A percentile compares a stretch with the other conserved stretches of the same genome.
Evolutionary conservation across 768 basidiomycete species (phyloP).

Genomic region (Boletus vinaceobasis): DNA sequence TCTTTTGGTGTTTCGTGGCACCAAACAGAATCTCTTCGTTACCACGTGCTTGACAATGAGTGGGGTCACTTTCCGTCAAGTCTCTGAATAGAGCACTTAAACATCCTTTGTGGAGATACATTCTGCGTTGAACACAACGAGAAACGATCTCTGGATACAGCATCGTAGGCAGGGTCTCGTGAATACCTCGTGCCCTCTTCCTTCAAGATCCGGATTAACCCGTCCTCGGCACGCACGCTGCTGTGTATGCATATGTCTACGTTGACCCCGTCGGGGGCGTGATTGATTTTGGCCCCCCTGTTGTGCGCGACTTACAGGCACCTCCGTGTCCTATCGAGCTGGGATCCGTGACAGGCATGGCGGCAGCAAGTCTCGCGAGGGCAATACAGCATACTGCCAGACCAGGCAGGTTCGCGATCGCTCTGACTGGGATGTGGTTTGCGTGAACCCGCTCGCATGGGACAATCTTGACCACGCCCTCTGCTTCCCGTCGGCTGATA

Average conservation of each 20-base stretch:
- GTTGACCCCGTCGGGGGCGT: slow-evolving; percentile 32
- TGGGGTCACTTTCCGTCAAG: slow-evolving; percentile 37
- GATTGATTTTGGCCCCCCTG: slow-evolving; percentile 52
- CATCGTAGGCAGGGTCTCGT: slow-evolving; percentile 84
- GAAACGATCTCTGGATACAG: slow-evolving; percentile 65
- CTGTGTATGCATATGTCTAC: slow-evolving; percentile 57
- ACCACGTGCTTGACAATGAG: background rate
- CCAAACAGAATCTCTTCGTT: background rate
- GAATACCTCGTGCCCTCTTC: slow-evolving; percentile 23
- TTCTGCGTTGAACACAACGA: slow-evolving; percentile 42
- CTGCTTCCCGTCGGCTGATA: slow-evolving; percentile 35
- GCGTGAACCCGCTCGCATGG: slow-evolving; percentile 68
- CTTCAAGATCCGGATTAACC: slow-evolving; percentile 2
- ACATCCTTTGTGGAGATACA: background rate
- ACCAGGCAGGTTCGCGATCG: slow-evolving; percentile 37
- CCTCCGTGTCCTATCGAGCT: slow-evolving; percentile 59
- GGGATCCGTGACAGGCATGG: slow-evolving; percentile 34
- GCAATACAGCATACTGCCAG: slow-evolving; percentile 22
- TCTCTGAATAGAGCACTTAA: slow-evolving; percentile 18
- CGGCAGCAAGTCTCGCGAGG: background rate
- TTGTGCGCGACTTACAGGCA: slow-evolving; percentile 25
- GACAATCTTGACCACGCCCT: slow-evolving; percentile 39
- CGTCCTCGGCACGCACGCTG: background rate
- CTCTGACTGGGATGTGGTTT: background rate
- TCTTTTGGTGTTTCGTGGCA: too few species aligned